Conservation (phyloP, 768 basidiomycete genomes). For the Phaeolepiota aurea region DNA sequence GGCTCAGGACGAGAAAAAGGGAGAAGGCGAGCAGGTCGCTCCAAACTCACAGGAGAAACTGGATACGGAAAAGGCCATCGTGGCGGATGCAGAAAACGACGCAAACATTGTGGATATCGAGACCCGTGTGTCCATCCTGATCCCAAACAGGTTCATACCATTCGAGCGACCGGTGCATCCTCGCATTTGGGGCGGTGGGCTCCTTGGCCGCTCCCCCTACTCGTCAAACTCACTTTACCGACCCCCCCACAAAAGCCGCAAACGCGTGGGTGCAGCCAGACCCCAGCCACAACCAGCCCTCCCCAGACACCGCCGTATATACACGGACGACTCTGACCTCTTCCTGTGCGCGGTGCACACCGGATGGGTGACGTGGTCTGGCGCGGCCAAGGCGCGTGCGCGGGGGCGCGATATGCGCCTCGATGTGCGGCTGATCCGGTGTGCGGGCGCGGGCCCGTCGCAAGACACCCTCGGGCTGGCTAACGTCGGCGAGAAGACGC, state of each 20-base stretch:
- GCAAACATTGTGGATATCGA: slow-evolving; percentile 29
- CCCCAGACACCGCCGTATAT: slow-evolving; percentile 35
- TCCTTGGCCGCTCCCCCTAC: slow-evolving; percentile 21
- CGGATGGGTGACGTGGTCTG: slow-evolving; percentile 45
- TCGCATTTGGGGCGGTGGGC: slow-evolving; percentile 72
- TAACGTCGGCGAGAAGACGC: background rate
- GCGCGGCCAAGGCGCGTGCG: slow-evolving; percentile 25
- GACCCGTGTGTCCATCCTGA: slow-evolving; percentile 43
- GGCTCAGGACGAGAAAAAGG: slow-evolving; percentile 10
- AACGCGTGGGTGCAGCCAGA: background rate
- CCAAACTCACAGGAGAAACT: slow-evolving; percentile 5
- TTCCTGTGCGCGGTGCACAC: slow-evolving; percentile 64
- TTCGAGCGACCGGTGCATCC: slow-evolving; percentile 45
- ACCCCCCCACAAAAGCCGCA: no score
- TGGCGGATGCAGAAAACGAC: slow-evolving; percentile 10
- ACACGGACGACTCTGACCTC: slow-evolving; percentile 73
- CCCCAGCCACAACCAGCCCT: background rate
- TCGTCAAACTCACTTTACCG: no score
- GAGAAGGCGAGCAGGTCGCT: slow-evolving; percentile 4
- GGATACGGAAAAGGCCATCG: slow-evolving; percentile 6
- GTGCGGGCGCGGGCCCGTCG: slow-evolving; percentile 16
- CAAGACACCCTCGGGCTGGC: background rate
- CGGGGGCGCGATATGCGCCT: slow-evolving; percentile 31
- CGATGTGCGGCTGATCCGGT: slow-evolving; percentile 30
- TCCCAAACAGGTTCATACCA: slow-evolving; percentile 54